Conservation (phyloP, 2,329 filamentous ascomycete genomes). For the Scolecobasidium constrictum region DNA sequence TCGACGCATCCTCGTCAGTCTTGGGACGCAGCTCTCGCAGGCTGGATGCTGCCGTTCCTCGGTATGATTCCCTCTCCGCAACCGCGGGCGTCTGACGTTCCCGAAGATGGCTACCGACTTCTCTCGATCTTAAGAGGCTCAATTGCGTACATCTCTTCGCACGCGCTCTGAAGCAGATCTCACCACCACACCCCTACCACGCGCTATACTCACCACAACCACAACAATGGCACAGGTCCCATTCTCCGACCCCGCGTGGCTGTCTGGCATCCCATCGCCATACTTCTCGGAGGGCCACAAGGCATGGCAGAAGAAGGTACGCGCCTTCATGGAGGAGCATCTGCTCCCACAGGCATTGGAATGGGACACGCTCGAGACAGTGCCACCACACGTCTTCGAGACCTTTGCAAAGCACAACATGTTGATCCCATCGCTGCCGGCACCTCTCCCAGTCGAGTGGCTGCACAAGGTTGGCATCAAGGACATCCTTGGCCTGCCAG, state of each 20-base stretch:
- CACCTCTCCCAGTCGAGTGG: slow-evolving; percentile 58
- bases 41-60: background rate
- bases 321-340: slow-evolving; percentile 54
- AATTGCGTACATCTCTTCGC: background rate
- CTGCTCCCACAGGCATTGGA: slow-evolving; percentile 52
- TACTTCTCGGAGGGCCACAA: slow-evolving; percentile 59
- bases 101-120: background rate
- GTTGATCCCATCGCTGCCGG: slow-evolving; percentile 58
- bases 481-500: slow-evolving; percentile 53
- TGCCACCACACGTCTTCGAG: slow-evolving; percentile 53
- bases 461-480: slow-evolving; percentile 54
- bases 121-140: background rate
- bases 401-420: slow-evolving; percentile 57
- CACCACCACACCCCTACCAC: background rate
- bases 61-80: background rate
- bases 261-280: slow-evolving; percentile 58
- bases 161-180: background rate
- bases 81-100: background rate
- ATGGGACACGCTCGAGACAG: slow-evolving; percentile 56
- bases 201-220: background rate
- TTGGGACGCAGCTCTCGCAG: no score
- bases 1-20: background rate
- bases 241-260: slow-evolving; percentile 64
- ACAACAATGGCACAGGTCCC: slow-evolving; percentile 33
- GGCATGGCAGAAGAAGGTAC: slow-evolving; percentile 56